Evolutionary conservation across 139 green algal genomes (phyloP), one percentile per base, ranked within the genome.

Genomic region (Haematococcus lacustris): DNA sequence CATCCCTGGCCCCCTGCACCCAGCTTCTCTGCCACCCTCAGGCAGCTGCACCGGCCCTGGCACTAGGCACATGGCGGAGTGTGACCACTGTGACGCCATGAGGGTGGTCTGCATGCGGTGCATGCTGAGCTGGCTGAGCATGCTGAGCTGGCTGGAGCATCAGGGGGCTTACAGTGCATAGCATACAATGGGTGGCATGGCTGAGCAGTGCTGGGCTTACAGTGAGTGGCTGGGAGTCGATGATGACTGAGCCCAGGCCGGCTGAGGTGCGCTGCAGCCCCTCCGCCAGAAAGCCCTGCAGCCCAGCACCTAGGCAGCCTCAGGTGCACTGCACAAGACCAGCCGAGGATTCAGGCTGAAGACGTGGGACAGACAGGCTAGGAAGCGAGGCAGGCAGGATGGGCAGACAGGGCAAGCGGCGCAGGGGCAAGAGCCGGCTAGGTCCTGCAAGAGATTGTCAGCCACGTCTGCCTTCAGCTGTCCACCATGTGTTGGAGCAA

Each of bases 221-320:
- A 0, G 89, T 96, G 6, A 98, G 82, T 0, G 94, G 94, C 82
- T 98, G 94, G 1, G 87, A 96, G 86, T 98, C 94, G 69, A 98
- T 98, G 79, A 98, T 97, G 26, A 98, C 87, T 38, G 73, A 78
- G 47, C 91, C 91, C 25, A 97, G 79, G 2, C 92, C 93, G 26
- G 93, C 93, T 68, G 80, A 81, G 21, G 91, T 97, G 50, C 86
- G 77, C 64, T 90, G 78, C 51, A 98, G 84, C 2, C 94, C 94
- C 77, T 99, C 86, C 0, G 91, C 91, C 3, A 98, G 70, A 72
- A 93, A 98, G 5, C 94, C 94, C 87, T 95, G 86, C 30, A 7
- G 23, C 30, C 30, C 53, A 57, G 13, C 13, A 13, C 13, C 47
- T 28, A 57, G 47, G 47, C 47, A 57, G 13, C 13, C 13, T 28